Base-by-base conservation (phyloP, 805 yeast genomes). In the Candida krabiensis region DNA sequence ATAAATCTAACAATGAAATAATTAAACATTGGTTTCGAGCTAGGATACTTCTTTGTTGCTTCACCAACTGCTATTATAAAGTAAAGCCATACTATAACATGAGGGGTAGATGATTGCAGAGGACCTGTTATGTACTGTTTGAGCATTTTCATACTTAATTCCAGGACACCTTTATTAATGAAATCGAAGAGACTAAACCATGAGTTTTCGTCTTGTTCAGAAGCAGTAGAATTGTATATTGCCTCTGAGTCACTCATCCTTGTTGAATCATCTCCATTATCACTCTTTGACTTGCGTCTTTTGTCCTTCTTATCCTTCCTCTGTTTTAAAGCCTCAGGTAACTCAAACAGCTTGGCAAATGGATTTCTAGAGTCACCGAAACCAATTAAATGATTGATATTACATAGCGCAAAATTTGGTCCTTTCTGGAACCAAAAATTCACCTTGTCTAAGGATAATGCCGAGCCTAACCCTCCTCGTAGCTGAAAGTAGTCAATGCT, bases 341-440 rank as follows among this genome's bases (percentile, higher is more conserved):
- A 64, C 40, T 76, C 80, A 60, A 86, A 86, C 11, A 86, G 56
- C 50, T 80, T 77, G 5, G 91, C 88, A 63, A 85, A 84, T 14
- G 91, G 89, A 53, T 83, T 85, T 30, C 70, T 69, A 4, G 85
- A 73, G 54, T 83, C 84, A 23, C 93, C 95, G 60, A 85, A 81
- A 2, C 93, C 93, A 31, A 83, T 75, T 37, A 85, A 56, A 63
- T 85, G 91, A 50, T 79, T 74, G 37, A 86, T 78, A 52, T 85
- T 86, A 19, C 89, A 79, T 33, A 84, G 68, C 2, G 93, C 91
- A 67, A 86, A 83, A 26, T 80, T 72, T 3, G 89, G 75, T 1
- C 87, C 80, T 55, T 84, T 83, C 51, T 83, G 83, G 53, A 80
- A 82, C 85, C 88, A 86, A 50, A 83, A 84, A 41, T 78, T 80